Conservation (phyloP, 208 protist species). For the Spongospora subterranea region DNA sequence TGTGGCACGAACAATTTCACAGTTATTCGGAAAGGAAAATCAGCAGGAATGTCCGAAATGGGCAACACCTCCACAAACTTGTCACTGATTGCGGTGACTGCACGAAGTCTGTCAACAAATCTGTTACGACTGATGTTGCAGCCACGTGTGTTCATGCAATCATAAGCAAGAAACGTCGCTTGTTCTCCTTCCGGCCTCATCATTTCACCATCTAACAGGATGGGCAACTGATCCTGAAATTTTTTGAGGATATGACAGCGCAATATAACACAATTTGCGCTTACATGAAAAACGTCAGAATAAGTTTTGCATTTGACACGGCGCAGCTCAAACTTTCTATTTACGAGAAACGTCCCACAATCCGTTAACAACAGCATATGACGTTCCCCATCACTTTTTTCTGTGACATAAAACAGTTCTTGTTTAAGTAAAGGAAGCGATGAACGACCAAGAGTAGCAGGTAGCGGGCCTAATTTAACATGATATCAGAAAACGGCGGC, state of each 20-base stretch:
- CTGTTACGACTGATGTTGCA: background rate
- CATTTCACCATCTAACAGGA: conserved; percentile 32
- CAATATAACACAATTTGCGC: background rate
- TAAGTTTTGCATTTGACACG: background rate
- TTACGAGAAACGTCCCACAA: background rate
- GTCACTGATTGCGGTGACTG: background rate
- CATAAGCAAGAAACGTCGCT: conserved; percentile 21
- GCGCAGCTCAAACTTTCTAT: background rate
- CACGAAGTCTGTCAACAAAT: background rate
- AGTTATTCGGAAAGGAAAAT: conserved; percentile 13
- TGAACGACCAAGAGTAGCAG: background rate
- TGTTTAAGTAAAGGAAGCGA: background rate
- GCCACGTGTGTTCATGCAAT: background rate
- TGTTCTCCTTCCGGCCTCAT: conserved; percentile 6
- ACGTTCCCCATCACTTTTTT: conserved; percentile 45
- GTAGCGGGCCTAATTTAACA: conserved; percentile 16
- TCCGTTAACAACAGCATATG: background rate
- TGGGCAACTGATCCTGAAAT: conserved; percentile 13
- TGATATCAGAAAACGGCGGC: no score
- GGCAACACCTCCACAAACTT: background rate
- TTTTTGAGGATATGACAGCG: background rate
- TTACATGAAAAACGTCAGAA: background rate
- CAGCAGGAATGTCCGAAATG: background rate
- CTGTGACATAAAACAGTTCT: background rate
- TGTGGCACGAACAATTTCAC: conserved; percentile 12